A percentile compares a stretch with the other conserved stretches of the same genome.
Evolutionary conservation across 2,329 filamentous ascomycete genomes (phyloP).

Genomic region (Cladophialophora carrionii): DNA sequence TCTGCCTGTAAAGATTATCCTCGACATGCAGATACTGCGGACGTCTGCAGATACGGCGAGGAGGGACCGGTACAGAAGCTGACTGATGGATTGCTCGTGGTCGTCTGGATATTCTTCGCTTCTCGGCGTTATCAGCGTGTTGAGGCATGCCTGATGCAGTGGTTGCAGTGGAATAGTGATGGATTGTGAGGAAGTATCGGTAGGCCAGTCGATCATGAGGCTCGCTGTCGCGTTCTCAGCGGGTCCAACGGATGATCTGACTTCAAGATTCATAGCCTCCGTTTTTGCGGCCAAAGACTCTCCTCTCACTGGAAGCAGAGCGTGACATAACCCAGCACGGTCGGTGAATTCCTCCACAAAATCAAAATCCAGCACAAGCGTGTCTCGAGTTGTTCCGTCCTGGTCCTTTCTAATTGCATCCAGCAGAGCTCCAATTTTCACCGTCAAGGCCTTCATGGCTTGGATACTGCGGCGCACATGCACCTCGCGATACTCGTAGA

Average conservation of each 20-base stretch:
- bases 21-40: slow-evolving; percentile 81
- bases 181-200: slow-evolving; percentile 22
- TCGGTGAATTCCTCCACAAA: slow-evolving; percentile 39
- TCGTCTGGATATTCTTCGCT: slow-evolving; percentile 72
- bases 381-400: slow-evolving; percentile 16
- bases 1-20: slow-evolving; percentile 83
- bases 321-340: slow-evolving; percentile 31
- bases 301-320: slow-evolving; percentile 15
- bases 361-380: slow-evolving; percentile 38
- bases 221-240: neutral
- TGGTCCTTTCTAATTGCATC: slow-evolving; percentile 28
- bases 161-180: slow-evolving; percentile 66
- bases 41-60: slow-evolving; percentile 79
- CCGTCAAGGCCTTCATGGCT: slow-evolving; percentile 71
- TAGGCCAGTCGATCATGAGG: slow-evolving; percentile 36
- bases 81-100: slow-evolving; percentile 77
- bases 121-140: slow-evolving; percentile 68
- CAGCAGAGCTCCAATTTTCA: slow-evolving; percentile 62
- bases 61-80: slow-evolving; percentile 75
- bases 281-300: slow-evolving; percentile 14
- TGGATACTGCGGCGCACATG: slow-evolving; percentile 70
- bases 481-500: slow-evolving; percentile 90
- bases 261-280: slow-evolving; percentile 17
- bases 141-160: slow-evolving; percentile 75
- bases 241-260: neutral